Percentiles rank a stretch among this genome's conserved stretches.
These are phyloP conservation scores for Fusarium annulatum DNA, from an alignment of 2,329 filamentous ascomycete genomes.

Conservation along the genomic window DNA sequence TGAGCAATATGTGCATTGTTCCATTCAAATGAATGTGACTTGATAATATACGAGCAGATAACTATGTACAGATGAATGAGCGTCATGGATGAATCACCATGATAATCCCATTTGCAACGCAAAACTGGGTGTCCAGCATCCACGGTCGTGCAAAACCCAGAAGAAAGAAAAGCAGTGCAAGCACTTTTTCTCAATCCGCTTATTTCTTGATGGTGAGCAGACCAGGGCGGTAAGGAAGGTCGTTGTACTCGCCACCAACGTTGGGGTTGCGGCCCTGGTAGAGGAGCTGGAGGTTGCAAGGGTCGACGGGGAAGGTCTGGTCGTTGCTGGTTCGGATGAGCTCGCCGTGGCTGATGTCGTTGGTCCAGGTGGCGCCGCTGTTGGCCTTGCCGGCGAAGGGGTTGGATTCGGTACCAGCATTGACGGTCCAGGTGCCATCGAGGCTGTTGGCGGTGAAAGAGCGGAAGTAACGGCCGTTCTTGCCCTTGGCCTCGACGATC, in stretches of 20 bases:
- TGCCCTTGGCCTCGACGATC: constrained; percentile 72
- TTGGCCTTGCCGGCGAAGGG: constrained; percentile 76
- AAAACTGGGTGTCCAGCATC: constrained; percentile 4
- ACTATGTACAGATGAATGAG: constrained; percentile 22
- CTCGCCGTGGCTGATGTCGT: constrained; percentile 75
- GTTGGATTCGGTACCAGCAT: constrained; percentile 64
- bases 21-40: constrained; percentile 15
- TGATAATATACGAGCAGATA: constrained; percentile 18
- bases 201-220: constrained; percentile 12
- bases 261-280: constrained; percentile 66
- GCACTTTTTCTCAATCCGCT: background rate
- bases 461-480: constrained; percentile 48
- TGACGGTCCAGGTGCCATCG: constrained; percentile 66
- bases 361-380: constrained; percentile 71
- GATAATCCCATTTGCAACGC: background rate
- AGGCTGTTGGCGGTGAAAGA: constrained; percentile 68
- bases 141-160: background rate
- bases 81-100: constrained; percentile 3
- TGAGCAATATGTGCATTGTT: constrained; percentile 5
- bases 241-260: constrained; percentile 57
- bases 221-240: constrained; percentile 16
- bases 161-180: background rate
- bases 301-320: constrained; percentile 71
- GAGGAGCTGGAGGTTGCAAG: constrained; percentile 72
- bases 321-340: constrained; percentile 66